A percentile compares a stretch with the other conserved stretches of the same genome.
Evolutionary conservation across 2,329 filamentous ascomycete genomes (phyloP).

Genomic region (Lasiodiplodia citricola): DNA sequence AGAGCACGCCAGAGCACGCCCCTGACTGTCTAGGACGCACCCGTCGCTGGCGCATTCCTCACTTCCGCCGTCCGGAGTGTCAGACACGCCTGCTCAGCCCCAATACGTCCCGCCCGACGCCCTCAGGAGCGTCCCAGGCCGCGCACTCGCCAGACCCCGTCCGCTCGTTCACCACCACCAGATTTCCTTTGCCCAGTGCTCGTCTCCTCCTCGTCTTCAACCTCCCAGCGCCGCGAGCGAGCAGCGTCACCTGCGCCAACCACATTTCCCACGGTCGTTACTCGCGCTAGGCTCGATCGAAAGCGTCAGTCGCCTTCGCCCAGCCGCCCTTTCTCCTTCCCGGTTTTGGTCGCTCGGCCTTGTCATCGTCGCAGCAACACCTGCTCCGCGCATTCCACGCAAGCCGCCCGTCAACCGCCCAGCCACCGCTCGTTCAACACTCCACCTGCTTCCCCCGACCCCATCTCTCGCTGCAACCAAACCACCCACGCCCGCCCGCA

Average conservation of each 20-base stretch:
- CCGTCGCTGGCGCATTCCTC: slow-evolving; percentile 20
- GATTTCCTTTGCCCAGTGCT: slow-evolving; percentile 20
- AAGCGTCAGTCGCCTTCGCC: slow-evolving; percentile 12
- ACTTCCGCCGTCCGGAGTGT: slow-evolving; percentile 19
- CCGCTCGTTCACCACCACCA: slow-evolving; percentile 20
- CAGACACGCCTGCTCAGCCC: slow-evolving; percentile 27
- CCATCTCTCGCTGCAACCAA: slow-evolving; percentile 5
- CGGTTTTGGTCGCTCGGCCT: slow-evolving; percentile 22
- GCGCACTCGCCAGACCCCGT: slow-evolving; percentile 1
- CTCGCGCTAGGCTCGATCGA: slow-evolving; percentile 22
- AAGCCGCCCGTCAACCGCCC: slow-evolving; percentile 17
- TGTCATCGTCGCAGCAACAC: slow-evolving; percentile 26
- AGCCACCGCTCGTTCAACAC: slow-evolving; percentile 26
- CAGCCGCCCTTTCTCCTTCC: slow-evolving; percentile 20
- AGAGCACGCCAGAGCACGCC: slow-evolving; percentile 19
- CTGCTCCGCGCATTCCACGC: slow-evolving; percentile 23
- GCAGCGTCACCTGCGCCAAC: slow-evolving; percentile 19
- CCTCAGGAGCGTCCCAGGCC: slow-evolving; percentile 24
- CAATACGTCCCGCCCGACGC: slow-evolving; percentile 19
- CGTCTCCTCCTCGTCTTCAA: not conserved
- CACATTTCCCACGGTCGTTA: slow-evolving; percentile 10
- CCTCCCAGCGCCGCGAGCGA: not conserved
- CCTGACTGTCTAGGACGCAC: slow-evolving; percentile 20
- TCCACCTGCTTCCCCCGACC: not conserved
- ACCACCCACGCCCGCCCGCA: slow-evolving; percentile 8